Percentiles rank a stretch among this genome's conserved stretches.
Evolutionary conservation across 768 basidiomycete genomes (phyloP).

Genomic region (Suillus fuscotomentosus): DNA sequence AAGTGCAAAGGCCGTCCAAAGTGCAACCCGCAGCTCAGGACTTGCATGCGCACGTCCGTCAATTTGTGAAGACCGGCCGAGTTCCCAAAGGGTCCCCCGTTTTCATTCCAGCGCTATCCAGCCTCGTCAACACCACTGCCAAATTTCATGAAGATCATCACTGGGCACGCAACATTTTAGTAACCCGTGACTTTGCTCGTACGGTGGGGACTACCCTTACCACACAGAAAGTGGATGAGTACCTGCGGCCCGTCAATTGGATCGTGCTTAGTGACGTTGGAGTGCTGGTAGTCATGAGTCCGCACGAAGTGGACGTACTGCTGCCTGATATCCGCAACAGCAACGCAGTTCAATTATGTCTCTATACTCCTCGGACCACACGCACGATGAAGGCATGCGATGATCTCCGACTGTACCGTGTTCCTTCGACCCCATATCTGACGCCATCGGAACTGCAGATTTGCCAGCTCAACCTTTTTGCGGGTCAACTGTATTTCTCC

Average conservation of each 20-base stretch:
- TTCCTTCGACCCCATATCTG: slow-evolving; percentile 8
- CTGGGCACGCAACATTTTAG: slow-evolving; percentile 20
- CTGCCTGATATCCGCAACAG: slow-evolving; percentile 34
- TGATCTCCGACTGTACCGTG: slow-evolving; percentile 18
- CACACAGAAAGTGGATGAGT: slow-evolving; percentile 14
- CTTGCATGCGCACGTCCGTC: slow-evolving; percentile 18
- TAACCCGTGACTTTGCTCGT: slow-evolving; percentile 17
- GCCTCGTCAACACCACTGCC: slow-evolving; percentile 11
- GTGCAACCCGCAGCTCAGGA: slow-evolving; percentile 22
- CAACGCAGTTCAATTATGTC: slow-evolving; percentile 35
- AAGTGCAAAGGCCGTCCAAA: slow-evolving; percentile 35
- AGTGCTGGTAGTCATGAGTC: slow-evolving; percentile 40
- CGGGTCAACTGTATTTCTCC: slow-evolving; percentile 32
- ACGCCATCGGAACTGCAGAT: background rate
- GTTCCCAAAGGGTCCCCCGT: slow-evolving; percentile 15
- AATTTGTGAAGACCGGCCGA: slow-evolving; percentile 30
- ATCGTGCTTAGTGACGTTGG: slow-evolving; percentile 15
- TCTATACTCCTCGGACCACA: slow-evolving; percentile 40
- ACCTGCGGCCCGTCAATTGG: slow-evolving; percentile 31
- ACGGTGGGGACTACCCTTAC: slow-evolving; percentile 5
- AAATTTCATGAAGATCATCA: slow-evolving; percentile 16
- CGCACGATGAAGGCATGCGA: slow-evolving; percentile 37
- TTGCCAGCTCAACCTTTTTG: slow-evolving; percentile 28
- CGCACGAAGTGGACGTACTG: slow-evolving; percentile 37
- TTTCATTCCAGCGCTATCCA: slow-evolving; percentile 19